Evolutionary conservation across 2,329 filamentous ascomycete species (phyloP).

Genomic region (Neospermospora avenae): DNA sequence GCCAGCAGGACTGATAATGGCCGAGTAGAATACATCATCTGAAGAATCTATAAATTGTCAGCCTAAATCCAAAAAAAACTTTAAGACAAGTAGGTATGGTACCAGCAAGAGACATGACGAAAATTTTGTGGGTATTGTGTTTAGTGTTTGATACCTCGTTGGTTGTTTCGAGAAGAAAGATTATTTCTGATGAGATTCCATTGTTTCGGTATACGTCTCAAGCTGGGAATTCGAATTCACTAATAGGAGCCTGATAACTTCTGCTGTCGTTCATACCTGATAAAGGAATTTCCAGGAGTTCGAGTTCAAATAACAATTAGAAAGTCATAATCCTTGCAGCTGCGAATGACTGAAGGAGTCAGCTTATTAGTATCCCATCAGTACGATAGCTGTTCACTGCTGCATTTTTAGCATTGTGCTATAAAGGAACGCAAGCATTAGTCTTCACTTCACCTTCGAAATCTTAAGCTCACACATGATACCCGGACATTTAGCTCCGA

Average conservation of each 20-base stretch:
- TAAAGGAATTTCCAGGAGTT: not conserved
- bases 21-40: not conserved
- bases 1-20: not conserved
- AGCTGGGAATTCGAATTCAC: not conserved
- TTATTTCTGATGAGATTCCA: not conserved
- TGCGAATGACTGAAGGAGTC: too few relatives aligned
- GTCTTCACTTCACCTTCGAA: too few relatives aligned
- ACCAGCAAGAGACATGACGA: not conserved
- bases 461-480: too few relatives aligned
- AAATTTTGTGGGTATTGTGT: not conserved
- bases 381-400: too few relatives aligned
- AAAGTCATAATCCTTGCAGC: not conserved
- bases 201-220: too few relatives aligned
- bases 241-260: not conserved
- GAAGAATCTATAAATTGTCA: not conserved
- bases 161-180: not conserved
- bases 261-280: not conserved
- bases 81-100: not conserved
- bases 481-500: too few relatives aligned
- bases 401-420: too few relatives aligned
- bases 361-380: too few relatives aligned
- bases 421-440: too few relatives aligned
- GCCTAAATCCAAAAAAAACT: not conserved
- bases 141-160: not conserved
- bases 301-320: not conserved